phyloP scores from a whole-genome alignment of 345 rosid genomes.

The Orychophragmus violaceus region DNA sequence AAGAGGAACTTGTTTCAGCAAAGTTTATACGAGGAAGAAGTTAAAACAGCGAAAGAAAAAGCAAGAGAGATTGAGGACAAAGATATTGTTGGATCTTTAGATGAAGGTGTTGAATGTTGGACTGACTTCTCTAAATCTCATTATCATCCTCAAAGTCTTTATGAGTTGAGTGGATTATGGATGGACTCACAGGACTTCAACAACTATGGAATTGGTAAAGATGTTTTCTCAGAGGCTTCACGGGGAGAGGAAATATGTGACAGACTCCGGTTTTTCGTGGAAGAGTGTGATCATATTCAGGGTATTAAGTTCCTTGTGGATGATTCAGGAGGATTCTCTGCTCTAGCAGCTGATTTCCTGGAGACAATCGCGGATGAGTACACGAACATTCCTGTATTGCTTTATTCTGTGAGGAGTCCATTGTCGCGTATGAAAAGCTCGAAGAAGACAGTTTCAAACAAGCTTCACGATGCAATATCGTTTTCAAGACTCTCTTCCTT shows the following conservation, averaged over 20 bases:
- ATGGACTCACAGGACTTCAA: constrained; percentile 50
- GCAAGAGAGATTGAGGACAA: constrained; percentile 47
- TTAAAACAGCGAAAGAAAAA: too few species aligned
- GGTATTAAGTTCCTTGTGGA: constrained; percentile 91
- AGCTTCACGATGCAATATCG: constrained; percentile 78
- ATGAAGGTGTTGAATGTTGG: constrained; percentile 66
- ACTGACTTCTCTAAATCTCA: constrained; percentile 89
- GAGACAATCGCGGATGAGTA: constrained; percentile 86
- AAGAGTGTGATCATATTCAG: constrained; percentile 95
- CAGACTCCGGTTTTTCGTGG: constrained; percentile 75
- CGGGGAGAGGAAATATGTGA: constrained; percentile 75
- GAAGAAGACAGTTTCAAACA: constrained; percentile 45
- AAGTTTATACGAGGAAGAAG: constrained; percentile 65
- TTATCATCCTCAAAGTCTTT: constrained; percentile 73
- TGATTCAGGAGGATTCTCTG: constrained; percentile 83
- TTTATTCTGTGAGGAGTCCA: constrained; percentile 60
- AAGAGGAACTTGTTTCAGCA: constrained; percentile 60
- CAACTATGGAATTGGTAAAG: constrained; percentile 79
- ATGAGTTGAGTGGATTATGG: constrained; percentile 69
- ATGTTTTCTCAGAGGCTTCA: constrained; percentile 50
- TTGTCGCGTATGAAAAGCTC: constrained; percentile 40
- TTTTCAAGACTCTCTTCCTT: constrained; percentile 66
- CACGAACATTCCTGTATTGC: constrained; percentile 59
- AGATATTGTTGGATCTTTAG: constrained; percentile 70
- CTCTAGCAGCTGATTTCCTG: constrained; percentile 70